Base-by-base conservation (phyloP, 345 rosid genomes). In the Draba incana region DNA sequence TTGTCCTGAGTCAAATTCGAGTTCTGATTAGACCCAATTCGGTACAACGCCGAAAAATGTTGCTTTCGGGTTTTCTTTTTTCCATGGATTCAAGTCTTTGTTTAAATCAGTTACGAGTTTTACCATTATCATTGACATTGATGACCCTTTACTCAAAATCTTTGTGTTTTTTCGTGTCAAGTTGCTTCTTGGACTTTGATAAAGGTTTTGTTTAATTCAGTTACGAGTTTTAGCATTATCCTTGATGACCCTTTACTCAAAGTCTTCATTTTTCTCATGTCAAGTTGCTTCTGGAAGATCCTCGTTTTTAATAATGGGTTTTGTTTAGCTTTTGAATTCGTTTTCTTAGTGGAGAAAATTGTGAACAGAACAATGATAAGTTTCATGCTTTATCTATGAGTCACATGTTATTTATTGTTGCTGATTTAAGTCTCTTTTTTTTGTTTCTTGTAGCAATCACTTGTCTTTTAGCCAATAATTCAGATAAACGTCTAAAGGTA, bases 351-450 rank as follows among this genome's bases (percentile, higher is more conserved):
- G 24, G 68, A 16, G 56, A 44, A 64, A 64, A 63, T 58, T 27
- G 70, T 65, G 75, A 45, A 60, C 15, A 60, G 51, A 66, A 74
- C 71, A 76, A 74, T 54, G 51, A 49, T 66, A 69, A 68, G 78
- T 63, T 64, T 82, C 82, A 75, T 69, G 71, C 77, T 76, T 82
- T 81, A 41, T 80, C 70, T 63, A 82, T 80, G 84, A 81, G 75
- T 80, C 73, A 35, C 68, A 76, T 68, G 64, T 81, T 78, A 33
- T 49, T 23, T 33, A 6, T 33, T 28, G 71, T 76, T 31, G 45
- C 70, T 68, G 31, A 62, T 54, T 35, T 72, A 42, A 38, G 65
- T 57, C 42, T 31, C 60, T 11, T 6, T 27, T n/a, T 43, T 54
- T 25, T 56, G 12, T 42, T 44, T 30, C 57, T 53, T 74, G 82